Evolutionary conservation across 371 early-diverging fungal genomes (phyloP), one percentile per base, ranked within the genome.

Genomic region (Mortierella sp.): DNA sequence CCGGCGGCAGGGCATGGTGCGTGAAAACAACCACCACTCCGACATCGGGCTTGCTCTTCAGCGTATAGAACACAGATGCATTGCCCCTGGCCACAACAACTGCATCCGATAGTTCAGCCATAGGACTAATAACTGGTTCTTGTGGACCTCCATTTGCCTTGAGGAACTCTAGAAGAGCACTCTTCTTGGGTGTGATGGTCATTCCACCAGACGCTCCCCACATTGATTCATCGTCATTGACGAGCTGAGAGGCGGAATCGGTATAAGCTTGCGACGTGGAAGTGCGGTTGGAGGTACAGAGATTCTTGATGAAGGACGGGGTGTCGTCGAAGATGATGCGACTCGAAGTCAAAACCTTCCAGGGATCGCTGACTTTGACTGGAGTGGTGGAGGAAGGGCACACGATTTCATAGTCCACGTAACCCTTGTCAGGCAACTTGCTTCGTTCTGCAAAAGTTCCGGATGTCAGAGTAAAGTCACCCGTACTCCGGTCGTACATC

Each of bases 11-110:
- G 9, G 43, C 61, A 2, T 8, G 53, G 41, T 67, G 56, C 3
- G 57, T 63, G 4, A 25, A 46, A 1, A 73, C 53, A 8, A 73
- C 74, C 12, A 73, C 51, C 21, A 73, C 60, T 5, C 74, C 74
- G 2, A 67, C 63, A 27, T 67, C 52, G 8, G 68, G 68, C 27
- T 59, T 34, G 27, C 50, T 49, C 49, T 63, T 62, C 44, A 74
- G 57, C 13, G 31, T 54, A 49, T 74, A 74, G 17, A 39, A 63
- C 2, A 47, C 68, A 2, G 68, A 60, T 9, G 41, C 55, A 22
- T 74, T 63, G 7, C 63, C 63, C 25, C 19, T n/a, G n/a, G n/a
- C n/a, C n/a, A n/a, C n/a, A n/a, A n/a, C n/a, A n/a, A n/a, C n/a
- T n/a, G n/a, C n/a, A n/a, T n/a, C n/a, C n/a, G n/a, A n/a, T n/a